A percentile compares a stretch with the other conserved stretches of the same genome.
These are phyloP conservation scores for Ustilago vetiveriae DNA, from an alignment of 1,284 basidiomycete genomes.

Conservation along the genomic window DNA sequence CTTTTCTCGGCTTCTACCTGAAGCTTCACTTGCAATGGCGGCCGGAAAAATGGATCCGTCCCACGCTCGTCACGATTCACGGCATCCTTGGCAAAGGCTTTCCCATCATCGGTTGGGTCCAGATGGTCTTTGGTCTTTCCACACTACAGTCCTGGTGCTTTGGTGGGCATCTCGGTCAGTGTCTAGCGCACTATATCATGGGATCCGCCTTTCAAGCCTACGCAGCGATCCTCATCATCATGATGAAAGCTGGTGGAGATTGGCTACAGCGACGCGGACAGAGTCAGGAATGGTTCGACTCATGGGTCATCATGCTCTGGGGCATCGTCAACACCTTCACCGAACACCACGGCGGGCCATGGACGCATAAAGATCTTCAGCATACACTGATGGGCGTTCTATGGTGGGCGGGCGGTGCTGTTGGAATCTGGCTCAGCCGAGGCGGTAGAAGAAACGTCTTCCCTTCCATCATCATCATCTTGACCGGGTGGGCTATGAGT, in stretches of 20 bases:
- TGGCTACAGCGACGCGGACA: constrained; percentile 75
- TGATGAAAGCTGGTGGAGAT: constrained; percentile 81
- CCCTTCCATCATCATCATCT: constrained; percentile 78
- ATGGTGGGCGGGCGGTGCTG: constrained; percentile 87
- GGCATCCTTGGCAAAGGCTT: constrained; percentile 84
- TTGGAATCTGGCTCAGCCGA: constrained; percentile 85
- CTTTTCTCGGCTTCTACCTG: constrained; percentile 83
- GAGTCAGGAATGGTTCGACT: constrained; percentile 88
- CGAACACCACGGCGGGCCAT: constrained; percentile 70
- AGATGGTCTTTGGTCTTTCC: constrained; percentile 61
- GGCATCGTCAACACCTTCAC: constrained; percentile 88
- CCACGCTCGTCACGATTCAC: constrained; percentile 78
- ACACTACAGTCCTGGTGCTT: constrained; percentile 70
- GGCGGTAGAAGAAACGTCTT: constrained; percentile 85
- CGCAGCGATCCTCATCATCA: constrained; percentile 81
- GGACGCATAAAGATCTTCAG: constrained; percentile 89
- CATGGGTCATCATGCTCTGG: constrained; percentile 87
- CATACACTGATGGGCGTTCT: constrained; percentile 75
- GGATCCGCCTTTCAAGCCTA: constrained; percentile 75
- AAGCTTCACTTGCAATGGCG: constrained; percentile 83
- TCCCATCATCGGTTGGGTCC: constrained; percentile 79
- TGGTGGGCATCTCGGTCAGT: constrained; percentile 75
- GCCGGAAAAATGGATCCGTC: constrained; percentile 77
- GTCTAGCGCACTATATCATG: constrained; percentile 75
- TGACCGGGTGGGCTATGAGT: constrained; percentile 89